These are phyloP conservation scores for Hyaloscypha finlandica DNA, from an alignment of 495 filamentous ascomycete genomes.

Conservation along the genomic window DNA sequence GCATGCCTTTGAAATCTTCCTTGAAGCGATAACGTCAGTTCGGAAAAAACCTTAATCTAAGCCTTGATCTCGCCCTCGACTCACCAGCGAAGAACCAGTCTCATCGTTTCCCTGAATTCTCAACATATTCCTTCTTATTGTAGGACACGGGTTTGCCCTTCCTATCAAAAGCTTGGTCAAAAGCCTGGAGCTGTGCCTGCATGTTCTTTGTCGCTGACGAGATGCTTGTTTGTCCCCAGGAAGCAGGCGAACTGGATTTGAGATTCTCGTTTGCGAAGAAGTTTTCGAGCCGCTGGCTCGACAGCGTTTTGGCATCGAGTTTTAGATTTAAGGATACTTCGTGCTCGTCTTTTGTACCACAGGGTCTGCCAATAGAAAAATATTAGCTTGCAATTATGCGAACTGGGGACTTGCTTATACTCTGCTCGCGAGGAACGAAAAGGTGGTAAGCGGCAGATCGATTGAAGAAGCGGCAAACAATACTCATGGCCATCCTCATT, in stretches of 20 bases:
- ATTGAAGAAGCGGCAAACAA: constrained; percentile 6
- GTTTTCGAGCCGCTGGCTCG: constrained; percentile 10
- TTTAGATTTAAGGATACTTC: constrained; percentile 3
- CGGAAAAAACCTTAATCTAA: too few species aligned
- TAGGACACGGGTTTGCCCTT: neutral
- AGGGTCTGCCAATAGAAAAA: constrained; percentile 10
- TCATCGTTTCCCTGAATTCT: constrained; percentile 9
- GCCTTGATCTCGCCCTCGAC: neutral
- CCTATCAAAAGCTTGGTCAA: constrained; percentile 11
- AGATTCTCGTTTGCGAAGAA: constrained; percentile 15
- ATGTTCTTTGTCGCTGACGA: constrained; percentile 17
- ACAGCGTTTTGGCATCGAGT: constrained; percentile 4
- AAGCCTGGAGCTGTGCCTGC: constrained; percentile 11
- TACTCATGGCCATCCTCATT: neutral
- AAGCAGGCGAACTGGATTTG: constrained; percentile 13
- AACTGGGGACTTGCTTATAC: neutral
- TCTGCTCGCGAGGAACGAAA: constrained; percentile 3
- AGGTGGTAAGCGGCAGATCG: constrained; percentile 4
- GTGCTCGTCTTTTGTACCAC: constrained; percentile 5
- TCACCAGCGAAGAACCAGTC: constrained; percentile 14
- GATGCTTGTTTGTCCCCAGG: constrained; percentile 13
- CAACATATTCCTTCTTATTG: constrained; percentile 3
- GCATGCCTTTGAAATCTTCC: too few species aligned
- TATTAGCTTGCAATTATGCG: constrained; percentile 13
- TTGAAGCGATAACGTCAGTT: neutral